Evolutionary conservation across 805 yeast genomes (phyloP), one percentile per base, ranked within the genome.

Genomic region (Ogataea pini): DNA sequence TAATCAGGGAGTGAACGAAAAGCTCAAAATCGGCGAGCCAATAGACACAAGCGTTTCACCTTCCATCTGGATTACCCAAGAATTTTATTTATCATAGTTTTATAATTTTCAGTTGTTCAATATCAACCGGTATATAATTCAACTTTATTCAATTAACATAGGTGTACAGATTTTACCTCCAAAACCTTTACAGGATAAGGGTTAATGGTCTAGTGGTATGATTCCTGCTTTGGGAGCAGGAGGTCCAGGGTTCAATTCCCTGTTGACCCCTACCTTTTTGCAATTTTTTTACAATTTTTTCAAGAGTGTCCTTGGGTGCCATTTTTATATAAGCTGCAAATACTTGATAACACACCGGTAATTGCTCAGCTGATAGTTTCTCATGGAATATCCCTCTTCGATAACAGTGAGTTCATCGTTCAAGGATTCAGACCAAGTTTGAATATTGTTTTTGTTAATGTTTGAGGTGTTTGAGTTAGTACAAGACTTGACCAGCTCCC

Each of bases 181-280:
- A n/a, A n/a, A n/a, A n/a, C n/a, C n/a, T n/a, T n/a, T n/a, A n/a
- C n/a, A n/a, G n/a, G n/a, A n/a, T n/a, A n/a, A n/a, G 62, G 62
- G 58, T 55, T 55, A 56, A 58, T 74, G 76, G 78, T 74, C 78
- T 73, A 74, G 78, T 73, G 78, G 78, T 73, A 74, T 74, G 77
- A 74, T 73, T 73, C 77, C 72, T 75, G 78, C 78, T 74, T 73
- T 72, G 78, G 78, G 78, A 64, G 77, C 73, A 75, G 72, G 76
- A 72, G 76, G 77, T 72, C 77, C 77, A 70, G 77, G 77, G 77
- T 73, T 73, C 76, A 72, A 72, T 72, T 72, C 77, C 77, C 77
- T 70, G 67, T 59, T 56, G 62, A 61, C 65, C 67, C 67, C 67
- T 38, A 20, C n/a, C 10, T 28, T 27, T 25, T 27, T 27, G 7